These are phyloP conservation scores for Drosera capensis DNA, from an alignment of 148 eudicot genomes.

Conservation along the genomic window DNA sequence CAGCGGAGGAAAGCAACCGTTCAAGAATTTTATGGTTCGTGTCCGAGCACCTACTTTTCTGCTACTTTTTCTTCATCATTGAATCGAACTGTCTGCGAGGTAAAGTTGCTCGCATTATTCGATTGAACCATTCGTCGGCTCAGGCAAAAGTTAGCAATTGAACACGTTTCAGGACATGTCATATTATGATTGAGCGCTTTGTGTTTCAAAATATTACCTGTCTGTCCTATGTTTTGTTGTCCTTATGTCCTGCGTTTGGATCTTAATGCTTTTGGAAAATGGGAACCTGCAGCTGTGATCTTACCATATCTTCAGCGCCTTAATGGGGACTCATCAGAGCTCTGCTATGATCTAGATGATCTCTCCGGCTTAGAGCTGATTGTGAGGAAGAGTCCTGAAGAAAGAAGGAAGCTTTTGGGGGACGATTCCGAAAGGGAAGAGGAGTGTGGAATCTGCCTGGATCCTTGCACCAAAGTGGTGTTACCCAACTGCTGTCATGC, in stretches of 20 bases:
- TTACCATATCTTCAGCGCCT: conserved; percentile 63
- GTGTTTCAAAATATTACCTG: background rate
- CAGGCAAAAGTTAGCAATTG: too few relatives aligned
- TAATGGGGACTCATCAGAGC: conserved; percentile 44
- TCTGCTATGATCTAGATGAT: conserved; percentile 4
- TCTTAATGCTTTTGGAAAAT: background rate
- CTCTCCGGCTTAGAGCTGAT: background rate
- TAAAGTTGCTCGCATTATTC: background rate
- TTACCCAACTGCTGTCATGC: conserved; percentile 76
- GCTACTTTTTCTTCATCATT: background rate
- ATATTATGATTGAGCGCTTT: too few relatives aligned
- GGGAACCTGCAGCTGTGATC: conserved; percentile 53
- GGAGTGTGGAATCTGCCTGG: conserved; percentile 81
- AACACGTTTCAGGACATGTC: too few relatives aligned
- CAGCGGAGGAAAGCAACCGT: conserved; percentile 53
- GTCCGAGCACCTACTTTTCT: background rate
- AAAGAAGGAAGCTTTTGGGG: conserved; percentile 7
- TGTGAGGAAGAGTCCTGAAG: background rate
- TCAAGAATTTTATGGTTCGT: conserved; percentile 66
- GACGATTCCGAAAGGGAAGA: conserved; percentile 56
- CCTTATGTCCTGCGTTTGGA: background rate
- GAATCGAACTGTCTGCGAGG: background rate
- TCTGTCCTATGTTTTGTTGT: background rate
- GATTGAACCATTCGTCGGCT: too few relatives aligned
- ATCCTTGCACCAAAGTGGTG: conserved; percentile 61